Percentiles rank a stretch among this genome's conserved stretches.
Evolutionary conservation across 75 land plant genomes (phyloP).

Genomic region (Gnetum montanum): DNA sequence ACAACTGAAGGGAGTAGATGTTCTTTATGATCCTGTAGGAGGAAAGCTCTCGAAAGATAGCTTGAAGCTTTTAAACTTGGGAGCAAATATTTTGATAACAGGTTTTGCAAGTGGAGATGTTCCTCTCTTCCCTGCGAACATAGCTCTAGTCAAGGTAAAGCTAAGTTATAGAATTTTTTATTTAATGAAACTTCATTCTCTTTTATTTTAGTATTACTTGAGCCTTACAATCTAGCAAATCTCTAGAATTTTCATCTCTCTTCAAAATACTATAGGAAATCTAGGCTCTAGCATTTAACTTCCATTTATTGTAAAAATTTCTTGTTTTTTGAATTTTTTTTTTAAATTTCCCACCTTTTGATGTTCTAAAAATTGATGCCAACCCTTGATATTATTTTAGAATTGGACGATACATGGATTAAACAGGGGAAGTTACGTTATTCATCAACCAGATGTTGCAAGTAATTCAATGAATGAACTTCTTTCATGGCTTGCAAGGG

Average conservation of each 20-base stretch:
- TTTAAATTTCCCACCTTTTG: too few relatives aligned
- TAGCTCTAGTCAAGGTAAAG: constrained; percentile 87
- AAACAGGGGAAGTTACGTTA: constrained; percentile 86
- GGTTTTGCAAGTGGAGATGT: constrained; percentile 97
- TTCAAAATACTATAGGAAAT: too few relatives aligned
- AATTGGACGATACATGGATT: constrained; percentile 95
- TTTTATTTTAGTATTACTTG: too few relatives aligned
- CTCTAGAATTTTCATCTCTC: too few relatives aligned
- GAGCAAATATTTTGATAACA: constrained; percentile 79
- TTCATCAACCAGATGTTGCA: constrained; percentile 49
- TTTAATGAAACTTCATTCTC: too few relatives aligned
- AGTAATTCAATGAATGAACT: constrained; percentile 61
- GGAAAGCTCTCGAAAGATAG: constrained; percentile 79
- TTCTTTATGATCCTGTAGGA: constrained; percentile 98
- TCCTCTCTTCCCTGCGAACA: constrained; percentile 88
- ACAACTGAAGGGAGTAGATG: constrained; percentile 90
- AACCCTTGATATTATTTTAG: constrained; percentile 24
- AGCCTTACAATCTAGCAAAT: too few relatives aligned
- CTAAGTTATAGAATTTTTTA: too few relatives aligned
- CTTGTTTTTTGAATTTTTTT: too few relatives aligned
- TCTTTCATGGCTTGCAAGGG: constrained; percentile 61
- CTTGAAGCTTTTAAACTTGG: constrained; percentile 86
- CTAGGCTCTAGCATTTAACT: too few relatives aligned
- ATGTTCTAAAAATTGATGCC: background rate
- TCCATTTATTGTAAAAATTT: too few relatives aligned